Base-by-base conservation (phyloP, 805 yeast species). In the Ogataea sp. region DNA sequence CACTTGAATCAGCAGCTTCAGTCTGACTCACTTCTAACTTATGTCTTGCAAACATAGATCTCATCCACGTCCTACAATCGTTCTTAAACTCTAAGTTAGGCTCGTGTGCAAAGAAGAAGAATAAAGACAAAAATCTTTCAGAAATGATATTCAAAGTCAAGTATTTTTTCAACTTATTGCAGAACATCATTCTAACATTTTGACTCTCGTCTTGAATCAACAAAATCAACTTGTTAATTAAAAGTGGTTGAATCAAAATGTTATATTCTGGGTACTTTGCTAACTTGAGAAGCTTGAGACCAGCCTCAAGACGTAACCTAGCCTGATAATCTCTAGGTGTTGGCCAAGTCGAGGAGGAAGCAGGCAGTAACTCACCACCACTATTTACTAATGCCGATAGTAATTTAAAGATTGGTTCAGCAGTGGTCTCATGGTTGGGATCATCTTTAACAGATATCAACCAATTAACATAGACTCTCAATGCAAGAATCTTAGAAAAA, bases 91-190 rank as follows among this genome's bases (percentile, higher is more conserved):
- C 57, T 3, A 48, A 49, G 23, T 73, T 70, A 0, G 94, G 90
- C 51, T 88, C 97, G 51, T 75, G 78, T 1, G 93, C 95, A 49
- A 73, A 67, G 53, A 84, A 81, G 53, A 82, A 85, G 1, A 84
- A 62, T 18, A 85, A 55, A 1, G 87, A 80, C 32, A 83, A 51
- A 49, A 79, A 86, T 43, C 76, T 70, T 40, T 79, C 80, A 1
- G 94, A 76, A 3, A 87, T 67, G 9, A 55, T 45, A 37, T 70
- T 77, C 20, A 61, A 57, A 21, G 78, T 68, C 36, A 83, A 59
- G 39, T 67, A 65, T 27, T 67, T 67, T 43, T 78, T 74, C 43
- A 85, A 48, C 27, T 65, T 64, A 23, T 60, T 59, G 28, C 80
- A 55, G 44, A 84, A 78, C 4, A 48, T 49, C 6, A 52, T 48